Evolutionary conservation across 2,329 filamentous ascomycete species (phyloP), one percentile per base, ranked within the genome.

Genomic region (Fusarium setosum): DNA sequence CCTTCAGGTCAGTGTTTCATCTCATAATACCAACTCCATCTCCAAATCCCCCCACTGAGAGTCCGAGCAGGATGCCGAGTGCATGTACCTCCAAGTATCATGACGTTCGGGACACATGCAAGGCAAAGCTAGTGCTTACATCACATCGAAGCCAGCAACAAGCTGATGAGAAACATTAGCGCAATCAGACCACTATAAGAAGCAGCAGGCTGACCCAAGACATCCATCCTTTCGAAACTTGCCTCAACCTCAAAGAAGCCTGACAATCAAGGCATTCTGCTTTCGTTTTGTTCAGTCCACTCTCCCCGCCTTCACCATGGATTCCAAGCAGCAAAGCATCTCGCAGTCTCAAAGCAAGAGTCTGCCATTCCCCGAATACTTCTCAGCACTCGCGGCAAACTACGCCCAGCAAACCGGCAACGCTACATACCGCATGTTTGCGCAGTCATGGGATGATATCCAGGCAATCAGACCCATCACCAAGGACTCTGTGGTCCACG

Each of bases 321-420:
- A 35, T 3, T 18, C 54, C 6, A 15, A 55, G 2, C 41, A 56
- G 23, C 13, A 50, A 23, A 26, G 17, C 2, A 18, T 51, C 23
- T 29, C 44, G 6, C 29, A 56, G 6, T 64, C 59, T 3, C 63
- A 64, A 7, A 64, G 47, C 21, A 64, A 61, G 34, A 31, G 31
- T 23, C 48, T 71, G 0, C 69, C 69, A 1, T 59, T 21, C 11
- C 59, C 69, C 0, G 55, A 59, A 1, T 75, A 68, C 53, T 76
- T 76, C 38, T 63, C 71, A 12, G 59, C 59, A 2, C 59, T 76
- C 13, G 74, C 73, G 1, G 62, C 60, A 26, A 66, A 56, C 17
- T 76, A 76, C 50, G 57, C 62, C 4, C 56, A 60, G 6, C 65
- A 75, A 17, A 76, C 74, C 0, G 74, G 74, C 44, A 65, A 74